phyloP scores from a whole-genome alignment of 2,329 filamentous ascomycete species.

The Claviceps purpurea region DNA sequence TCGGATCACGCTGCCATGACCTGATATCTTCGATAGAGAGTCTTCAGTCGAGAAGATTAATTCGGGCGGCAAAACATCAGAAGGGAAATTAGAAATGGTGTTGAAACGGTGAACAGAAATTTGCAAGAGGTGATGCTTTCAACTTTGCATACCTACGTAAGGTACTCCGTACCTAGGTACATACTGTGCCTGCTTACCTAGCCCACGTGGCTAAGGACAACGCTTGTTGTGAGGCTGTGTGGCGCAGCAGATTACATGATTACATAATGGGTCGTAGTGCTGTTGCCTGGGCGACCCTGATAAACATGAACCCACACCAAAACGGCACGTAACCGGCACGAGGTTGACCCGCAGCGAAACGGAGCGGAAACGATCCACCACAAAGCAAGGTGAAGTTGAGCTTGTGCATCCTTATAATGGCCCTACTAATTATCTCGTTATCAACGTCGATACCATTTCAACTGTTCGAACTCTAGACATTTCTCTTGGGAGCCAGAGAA shows the following conservation, averaged over 20 bases:
- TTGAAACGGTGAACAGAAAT: too few species aligned
- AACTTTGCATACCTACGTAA: too few species aligned
- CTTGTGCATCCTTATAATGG: not conserved
- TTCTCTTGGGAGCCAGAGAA: not conserved
- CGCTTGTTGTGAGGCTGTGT: not conserved
- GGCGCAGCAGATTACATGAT: not conserved
- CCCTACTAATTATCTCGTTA: not conserved
- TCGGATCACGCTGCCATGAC: too few species aligned
- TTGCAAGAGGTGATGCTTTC: too few species aligned
- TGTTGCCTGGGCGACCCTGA: conserved; percentile 7
- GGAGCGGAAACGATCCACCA: not conserved
- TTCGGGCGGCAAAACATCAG: too few species aligned
- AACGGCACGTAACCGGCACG: not conserved
- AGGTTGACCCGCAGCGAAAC: too few species aligned
- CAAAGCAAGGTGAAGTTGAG: not conserved
- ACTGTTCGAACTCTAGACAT: not conserved
- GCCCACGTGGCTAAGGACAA: not conserved
- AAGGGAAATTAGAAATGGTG: too few species aligned
- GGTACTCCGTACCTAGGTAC: too few species aligned
- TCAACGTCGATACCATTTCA: not conserved
- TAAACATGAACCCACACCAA: conserved; percentile 5
- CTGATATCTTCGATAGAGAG: too few species aligned
- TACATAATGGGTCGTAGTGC: too few species aligned
- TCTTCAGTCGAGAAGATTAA: too few species aligned
- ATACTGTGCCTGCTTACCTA: too few species aligned